Percentiles rank a stretch among this genome's conserved stretches.
Evolutionary conservation across 1,139 yeast species (phyloP).

Genomic region (Sugiyamaella novakii): DNA sequence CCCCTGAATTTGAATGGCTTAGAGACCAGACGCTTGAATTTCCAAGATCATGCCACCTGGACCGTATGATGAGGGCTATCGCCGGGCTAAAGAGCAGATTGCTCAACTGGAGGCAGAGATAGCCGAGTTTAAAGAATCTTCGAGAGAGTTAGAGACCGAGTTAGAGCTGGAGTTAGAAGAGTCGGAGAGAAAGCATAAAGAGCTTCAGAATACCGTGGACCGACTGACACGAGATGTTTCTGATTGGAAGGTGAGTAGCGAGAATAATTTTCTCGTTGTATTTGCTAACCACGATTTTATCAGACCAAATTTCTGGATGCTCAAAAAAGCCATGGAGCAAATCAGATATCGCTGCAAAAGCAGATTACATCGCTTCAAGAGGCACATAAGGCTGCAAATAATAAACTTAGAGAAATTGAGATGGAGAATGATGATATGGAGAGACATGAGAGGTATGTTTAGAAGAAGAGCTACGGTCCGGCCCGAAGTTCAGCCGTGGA

Average conservation of each 20-base stretch:
- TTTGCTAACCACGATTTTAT: no score
- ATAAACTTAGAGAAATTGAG: slow-evolving; percentile 43
- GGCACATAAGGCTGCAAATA: slow-evolving; percentile 36
- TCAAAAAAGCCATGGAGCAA: slow-evolving; percentile 37
- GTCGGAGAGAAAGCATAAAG: slow-evolving; percentile 36
- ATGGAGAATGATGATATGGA: slow-evolving; percentile 46
- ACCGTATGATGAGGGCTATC: slow-evolving; percentile 18
- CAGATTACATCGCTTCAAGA: slow-evolving; percentile 36
- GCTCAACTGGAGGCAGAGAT: slow-evolving; percentile 43
- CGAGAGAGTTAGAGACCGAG: slow-evolving; percentile 42
- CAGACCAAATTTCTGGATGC: slow-evolving; percentile 32
- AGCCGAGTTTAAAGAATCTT: slow-evolving; percentile 43
- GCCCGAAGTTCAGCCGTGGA: slow-evolving; percentile 4
- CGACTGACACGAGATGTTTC: slow-evolving; percentile 32
- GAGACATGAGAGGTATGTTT: slow-evolving; percentile 36
- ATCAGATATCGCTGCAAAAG: slow-evolving; percentile 35
- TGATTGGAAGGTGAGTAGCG: slow-evolving; percentile 34
- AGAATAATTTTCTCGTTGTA: no score
- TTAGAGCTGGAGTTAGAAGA: slow-evolving; percentile 43
- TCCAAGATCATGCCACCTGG: not conserved
- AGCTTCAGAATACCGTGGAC: slow-evolving; percentile 33
- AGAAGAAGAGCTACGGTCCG: no score
- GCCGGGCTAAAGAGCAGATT: slow-evolving; percentile 38
- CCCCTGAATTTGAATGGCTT: not conserved
- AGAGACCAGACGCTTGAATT: not conserved